A percentile compares a stretch with the other conserved stretches of the same genome.
phyloP scores from a whole-genome alignment of 768 basidiomycete genomes.

The Suillus subluteus region DNA sequence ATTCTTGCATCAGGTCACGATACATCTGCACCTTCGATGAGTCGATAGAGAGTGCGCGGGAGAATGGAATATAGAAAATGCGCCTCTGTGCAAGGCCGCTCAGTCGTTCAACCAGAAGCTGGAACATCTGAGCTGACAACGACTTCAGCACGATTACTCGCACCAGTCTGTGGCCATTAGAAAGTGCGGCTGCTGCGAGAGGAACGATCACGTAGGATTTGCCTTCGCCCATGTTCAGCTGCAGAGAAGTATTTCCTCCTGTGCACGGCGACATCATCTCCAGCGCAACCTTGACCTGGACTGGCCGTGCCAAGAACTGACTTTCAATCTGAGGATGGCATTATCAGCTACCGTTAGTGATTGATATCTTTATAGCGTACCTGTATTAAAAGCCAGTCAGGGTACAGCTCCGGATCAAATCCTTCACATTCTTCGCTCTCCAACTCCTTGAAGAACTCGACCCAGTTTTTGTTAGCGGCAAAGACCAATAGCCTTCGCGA shows the following conservation, averaged over 20 bases:
- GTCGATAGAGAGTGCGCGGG: conserved; percentile 38
- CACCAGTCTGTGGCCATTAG: conserved; percentile 46
- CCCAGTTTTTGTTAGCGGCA: conserved; percentile 15
- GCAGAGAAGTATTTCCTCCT: conserved; percentile 42
- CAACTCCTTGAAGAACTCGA: conserved; percentile 15
- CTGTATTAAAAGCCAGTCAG: conserved; percentile 17
- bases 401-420: conserved; percentile 4
- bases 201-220: conserved; percentile 56
- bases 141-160: conserved; percentile 56
- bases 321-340: conserved; percentile 44
- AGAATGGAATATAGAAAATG: conserved; percentile 54
- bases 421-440: conserved; percentile 11
- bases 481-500: conserved; percentile 33
- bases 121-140: conserved; percentile 51
- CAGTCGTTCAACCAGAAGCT: conserved; percentile 46
- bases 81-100: conserved; percentile 49
- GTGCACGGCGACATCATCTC: conserved; percentile 51
- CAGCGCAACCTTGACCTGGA: conserved; percentile 45
- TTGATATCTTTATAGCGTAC: conserved; percentile 8
- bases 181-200: conserved; percentile 41
- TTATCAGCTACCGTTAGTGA: background rate
- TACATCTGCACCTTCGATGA: conserved; percentile 27
- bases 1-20: conserved; percentile 39
- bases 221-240: conserved; percentile 65
- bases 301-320: conserved; percentile 44